A percentile compares a stretch with the other conserved stretches of the same genome.
Conservation (phyloP, 2,329 filamentous ascomycete genomes). For the Colletotrichum salicis region DNA sequence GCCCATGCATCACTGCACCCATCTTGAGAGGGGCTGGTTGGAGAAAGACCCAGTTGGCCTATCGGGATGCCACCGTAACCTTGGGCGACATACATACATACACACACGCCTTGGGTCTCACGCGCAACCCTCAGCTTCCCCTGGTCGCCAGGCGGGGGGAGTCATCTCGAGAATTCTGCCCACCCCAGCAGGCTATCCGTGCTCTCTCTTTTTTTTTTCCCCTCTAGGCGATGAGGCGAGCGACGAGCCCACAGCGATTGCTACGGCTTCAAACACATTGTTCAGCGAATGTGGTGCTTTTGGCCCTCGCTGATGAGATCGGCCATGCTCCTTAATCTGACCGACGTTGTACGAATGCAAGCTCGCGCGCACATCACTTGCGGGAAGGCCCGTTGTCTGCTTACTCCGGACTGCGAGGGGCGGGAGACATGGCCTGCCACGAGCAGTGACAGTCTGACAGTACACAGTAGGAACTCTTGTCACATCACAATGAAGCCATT, state of each 20-base stretch:
- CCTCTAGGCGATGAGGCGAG: not conserved
- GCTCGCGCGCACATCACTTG: constrained; percentile 7
- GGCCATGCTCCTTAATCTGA: not conserved
- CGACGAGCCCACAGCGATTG: constrained; percentile 12
- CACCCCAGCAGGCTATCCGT: constrained; percentile 6
- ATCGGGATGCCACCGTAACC: constrained; percentile 27
- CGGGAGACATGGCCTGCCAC: constrained; percentile 8
- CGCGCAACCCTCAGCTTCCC: not conserved
- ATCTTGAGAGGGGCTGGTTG: constrained; percentile 22
- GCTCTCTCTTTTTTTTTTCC: not conserved
- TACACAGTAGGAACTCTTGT: not conserved
- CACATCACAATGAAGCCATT: constrained; percentile 15
- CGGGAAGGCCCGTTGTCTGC: constrained; percentile 26
- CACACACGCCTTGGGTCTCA: not conserved
- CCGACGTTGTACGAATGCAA: constrained; percentile 18
- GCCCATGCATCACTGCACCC: constrained; percentile 20
- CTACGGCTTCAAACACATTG: constrained; percentile 1
- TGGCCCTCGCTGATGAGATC: not conserved
- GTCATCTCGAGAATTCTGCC: not conserved
- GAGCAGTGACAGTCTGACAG: not conserved
- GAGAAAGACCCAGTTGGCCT: constrained; percentile 20
- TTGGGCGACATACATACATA: not conserved
- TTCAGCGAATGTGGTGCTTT: not conserved
- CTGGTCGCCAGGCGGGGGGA: not conserved
- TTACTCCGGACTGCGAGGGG: constrained; percentile 19